These are phyloP conservation scores for Acanthamoeba culbertsoni DNA, from an alignment of 208 protist species.

Conservation along the genomic window DNA sequence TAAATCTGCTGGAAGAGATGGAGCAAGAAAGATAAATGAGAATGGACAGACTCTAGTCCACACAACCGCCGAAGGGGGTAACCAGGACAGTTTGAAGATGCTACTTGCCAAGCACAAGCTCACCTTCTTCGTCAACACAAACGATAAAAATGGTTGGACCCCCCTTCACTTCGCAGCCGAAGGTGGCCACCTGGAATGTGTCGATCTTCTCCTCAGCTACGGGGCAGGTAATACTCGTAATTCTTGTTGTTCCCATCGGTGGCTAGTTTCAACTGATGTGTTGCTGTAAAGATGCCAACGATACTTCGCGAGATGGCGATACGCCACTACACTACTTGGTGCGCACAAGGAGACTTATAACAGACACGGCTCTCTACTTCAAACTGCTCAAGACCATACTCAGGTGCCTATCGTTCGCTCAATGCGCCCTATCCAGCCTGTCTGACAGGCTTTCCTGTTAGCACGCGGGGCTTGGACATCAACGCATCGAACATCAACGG, in stretches of 20 bases:
- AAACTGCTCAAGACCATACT: background rate
- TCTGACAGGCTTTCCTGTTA: background rate
- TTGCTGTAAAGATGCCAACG: background rate
- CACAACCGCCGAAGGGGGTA: background rate
- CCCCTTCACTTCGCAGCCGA: conserved; percentile 32
- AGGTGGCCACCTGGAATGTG: background rate
- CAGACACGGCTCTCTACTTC: background rate
- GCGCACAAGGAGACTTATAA: background rate
- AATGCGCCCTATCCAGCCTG: background rate
- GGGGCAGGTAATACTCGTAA: conserved; percentile 31
- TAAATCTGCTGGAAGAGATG: background rate
- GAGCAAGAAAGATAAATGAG: background rate
- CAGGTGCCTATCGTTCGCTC: background rate
- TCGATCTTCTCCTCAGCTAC: background rate
- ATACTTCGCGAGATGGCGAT: background rate
- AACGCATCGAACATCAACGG: background rate
- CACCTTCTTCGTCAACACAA: background rate
- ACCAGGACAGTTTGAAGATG: background rate
- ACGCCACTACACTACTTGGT: conserved; percentile 31
- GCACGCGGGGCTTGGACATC: background rate
- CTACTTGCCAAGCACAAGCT: background rate
- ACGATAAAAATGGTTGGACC: background rate
- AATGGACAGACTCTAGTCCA: background rate
- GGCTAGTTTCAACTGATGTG: background rate
- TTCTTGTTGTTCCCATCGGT: too few relatives aligned